Evolutionary conservation across 306 rosid genomes (phyloP).

Genomic region (Acacia crassicarpa): DNA sequence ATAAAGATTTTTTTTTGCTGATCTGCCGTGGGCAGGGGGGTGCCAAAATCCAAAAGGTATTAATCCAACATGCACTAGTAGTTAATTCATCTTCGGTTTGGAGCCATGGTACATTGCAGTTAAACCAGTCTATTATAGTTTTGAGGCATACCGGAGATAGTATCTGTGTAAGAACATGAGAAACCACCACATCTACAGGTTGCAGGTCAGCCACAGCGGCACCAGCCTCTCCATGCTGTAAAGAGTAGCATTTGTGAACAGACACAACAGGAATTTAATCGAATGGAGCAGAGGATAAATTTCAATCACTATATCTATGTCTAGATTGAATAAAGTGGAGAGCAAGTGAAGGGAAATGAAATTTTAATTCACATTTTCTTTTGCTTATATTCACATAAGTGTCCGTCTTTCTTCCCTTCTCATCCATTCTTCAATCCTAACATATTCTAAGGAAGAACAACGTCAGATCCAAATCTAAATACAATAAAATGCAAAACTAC

Average conservation of each 20-base stretch:
- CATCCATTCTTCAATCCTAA: neutral
- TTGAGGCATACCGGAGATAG: slow-evolving; percentile 66
- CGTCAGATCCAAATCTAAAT: neutral
- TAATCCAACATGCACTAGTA: slow-evolving; percentile 1
- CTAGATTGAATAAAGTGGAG: neutral
- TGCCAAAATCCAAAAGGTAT: neutral
- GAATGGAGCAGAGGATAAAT: slow-evolving; percentile 16
- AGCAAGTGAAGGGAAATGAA: neutral
- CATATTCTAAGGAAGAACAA: neutral
- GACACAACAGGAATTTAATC: slow-evolving; percentile 12
- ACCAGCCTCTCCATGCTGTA: slow-evolving; percentile 97
- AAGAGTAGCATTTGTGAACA: slow-evolving; percentile 36
- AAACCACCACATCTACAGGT: slow-evolving; percentile 85
- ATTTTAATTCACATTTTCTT: neutral
- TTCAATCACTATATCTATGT: neutral
- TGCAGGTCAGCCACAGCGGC: slow-evolving; percentile 80
- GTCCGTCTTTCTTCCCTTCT: neutral
- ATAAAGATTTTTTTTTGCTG: neutral
- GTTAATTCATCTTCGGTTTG: neutral
- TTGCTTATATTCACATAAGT: neutral
- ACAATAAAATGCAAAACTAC: neutral
- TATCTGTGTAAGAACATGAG: slow-evolving; percentile 83
- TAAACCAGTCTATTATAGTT: slow-evolving; percentile 13
- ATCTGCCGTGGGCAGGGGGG: too few species aligned
- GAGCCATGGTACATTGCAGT: neutral